These are phyloP conservation scores for Straminergon stramineum DNA, from an alignment of 225 moss, liverwort and hornwort genomes.

Conservation along the genomic window DNA sequence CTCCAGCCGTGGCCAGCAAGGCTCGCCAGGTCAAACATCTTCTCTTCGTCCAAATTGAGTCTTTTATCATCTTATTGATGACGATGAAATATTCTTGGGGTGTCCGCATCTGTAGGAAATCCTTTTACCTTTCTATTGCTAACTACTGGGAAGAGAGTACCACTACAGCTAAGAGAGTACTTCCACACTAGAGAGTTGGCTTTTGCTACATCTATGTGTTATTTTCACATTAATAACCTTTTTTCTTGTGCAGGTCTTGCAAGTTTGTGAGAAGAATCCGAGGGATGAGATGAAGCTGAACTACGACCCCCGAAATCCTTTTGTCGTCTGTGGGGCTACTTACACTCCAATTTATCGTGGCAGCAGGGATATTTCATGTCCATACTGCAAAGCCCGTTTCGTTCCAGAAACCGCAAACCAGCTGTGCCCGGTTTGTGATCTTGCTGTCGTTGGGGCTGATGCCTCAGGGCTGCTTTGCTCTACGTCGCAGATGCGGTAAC, in stretches of 20 bases:
- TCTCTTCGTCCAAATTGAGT: neutral
- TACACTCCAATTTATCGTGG: constrained; percentile 91
- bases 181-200: neutral
- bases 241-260: constrained; percentile 41
- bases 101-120: neutral
- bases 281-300: constrained; percentile 71
- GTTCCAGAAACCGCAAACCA: constrained; percentile 66
- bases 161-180: neutral
- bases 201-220: neutral
- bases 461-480: constrained; percentile 89
- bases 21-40: constrained; percentile 54
- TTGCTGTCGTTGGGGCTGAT: constrained; percentile 78
- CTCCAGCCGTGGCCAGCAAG: constrained; percentile 52
- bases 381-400: constrained; percentile 83
- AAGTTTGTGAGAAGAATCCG: constrained; percentile 76
- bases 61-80: neutral
- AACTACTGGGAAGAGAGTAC: neutral
- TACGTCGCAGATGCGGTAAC: constrained; percentile 75
- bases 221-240: neutral
- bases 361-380: constrained; percentile 78
- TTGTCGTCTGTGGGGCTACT: constrained; percentile 83
- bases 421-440: constrained; percentile 85
- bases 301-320: constrained; percentile 94
- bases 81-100: neutral
- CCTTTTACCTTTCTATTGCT: neutral